These are phyloP conservation scores for Verticillium nonalfalfae DNA, from an alignment of 2,329 filamentous ascomycete species.

Conservation along the genomic window DNA sequence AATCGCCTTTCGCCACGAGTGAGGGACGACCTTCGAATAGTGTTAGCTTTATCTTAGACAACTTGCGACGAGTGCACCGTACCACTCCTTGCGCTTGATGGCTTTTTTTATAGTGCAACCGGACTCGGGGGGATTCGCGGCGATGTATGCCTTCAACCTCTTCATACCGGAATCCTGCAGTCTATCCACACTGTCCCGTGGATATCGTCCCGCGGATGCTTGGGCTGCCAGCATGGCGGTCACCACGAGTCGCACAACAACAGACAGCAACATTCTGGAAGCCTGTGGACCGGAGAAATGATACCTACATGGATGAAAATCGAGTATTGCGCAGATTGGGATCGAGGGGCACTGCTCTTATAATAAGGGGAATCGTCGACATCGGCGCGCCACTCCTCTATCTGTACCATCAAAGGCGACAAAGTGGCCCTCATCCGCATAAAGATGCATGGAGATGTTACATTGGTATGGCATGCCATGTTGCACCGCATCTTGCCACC, in stretches of 20 bases:
- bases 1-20: constrained; percentile 5
- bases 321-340: too few relatives aligned
- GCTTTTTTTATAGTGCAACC: constrained; percentile 2
- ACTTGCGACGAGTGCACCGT: not conserved
- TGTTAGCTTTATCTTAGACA: not conserved
- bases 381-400: too few relatives aligned
- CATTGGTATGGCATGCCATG: too few relatives aligned
- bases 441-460: too few relatives aligned
- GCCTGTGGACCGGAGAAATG: not conserved
- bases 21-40: not conserved
- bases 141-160: not conserved
- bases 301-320: too few relatives aligned
- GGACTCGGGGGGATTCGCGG: not conserved
- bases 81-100: constrained; percentile 6
- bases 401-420: too few relatives aligned
- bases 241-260: not conserved
- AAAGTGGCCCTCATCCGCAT: too few relatives aligned
- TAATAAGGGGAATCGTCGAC: too few relatives aligned
- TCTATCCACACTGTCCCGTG: constrained; percentile 2
- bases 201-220: not conserved
- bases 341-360: too few relatives aligned
- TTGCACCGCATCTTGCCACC: too few relatives aligned
- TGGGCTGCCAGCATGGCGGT: not conserved
- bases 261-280: not conserved
- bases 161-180: not conserved